Percentiles rank a stretch among this genome's conserved stretches.
These are phyloP conservation scores for Sporothrix variecibatus DNA, from an alignment of 2,329 filamentous ascomycete genomes.

Conservation along the genomic window DNA sequence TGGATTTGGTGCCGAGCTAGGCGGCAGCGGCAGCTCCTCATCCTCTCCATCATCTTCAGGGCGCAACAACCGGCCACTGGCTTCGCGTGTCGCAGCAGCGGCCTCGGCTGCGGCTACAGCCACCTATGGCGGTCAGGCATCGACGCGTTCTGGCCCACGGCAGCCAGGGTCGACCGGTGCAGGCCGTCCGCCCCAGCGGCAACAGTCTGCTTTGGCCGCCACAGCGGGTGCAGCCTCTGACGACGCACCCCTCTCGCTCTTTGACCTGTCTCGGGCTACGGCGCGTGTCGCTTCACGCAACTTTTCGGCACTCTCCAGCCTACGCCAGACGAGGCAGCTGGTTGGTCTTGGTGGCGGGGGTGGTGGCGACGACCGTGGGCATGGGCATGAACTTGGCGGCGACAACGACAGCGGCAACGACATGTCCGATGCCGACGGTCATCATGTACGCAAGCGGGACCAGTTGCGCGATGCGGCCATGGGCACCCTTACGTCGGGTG, in stretches of 20 bases:
- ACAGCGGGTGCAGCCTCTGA: conserved; percentile 37
- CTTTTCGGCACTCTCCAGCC: conserved; percentile 55
- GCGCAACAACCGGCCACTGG: conserved; percentile 21
- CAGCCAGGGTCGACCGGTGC: background rate
- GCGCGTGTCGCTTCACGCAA: conserved; percentile 61
- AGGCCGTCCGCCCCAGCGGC: conserved; percentile 28
- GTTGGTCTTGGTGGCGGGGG: conserved; percentile 29
- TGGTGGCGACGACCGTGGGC: conserved; percentile 31
- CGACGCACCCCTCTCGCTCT: conserved; percentile 65
- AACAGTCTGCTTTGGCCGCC: conserved; percentile 31
- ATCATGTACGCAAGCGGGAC: conserved; percentile 66
- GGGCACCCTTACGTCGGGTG: conserved; percentile 65
- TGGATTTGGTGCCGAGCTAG: conserved; percentile 44
- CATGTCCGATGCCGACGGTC: conserved; percentile 18
- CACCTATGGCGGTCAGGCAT: conserved; percentile 29
- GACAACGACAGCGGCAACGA: conserved; percentile 12
- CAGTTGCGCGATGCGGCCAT: conserved; percentile 67
- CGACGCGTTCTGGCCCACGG: conserved; percentile 33
- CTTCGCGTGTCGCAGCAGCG: conserved; percentile 24
- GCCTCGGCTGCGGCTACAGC: conserved; percentile 36
- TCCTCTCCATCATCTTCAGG: conserved; percentile 13
- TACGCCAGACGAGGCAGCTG: conserved; percentile 47
- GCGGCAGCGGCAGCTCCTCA: background rate
- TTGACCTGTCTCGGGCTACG: conserved; percentile 64
- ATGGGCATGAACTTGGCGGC: background rate